phyloP scores from a whole-genome alignment of 805 yeast species.

The Starmerella sp. region DNA sequence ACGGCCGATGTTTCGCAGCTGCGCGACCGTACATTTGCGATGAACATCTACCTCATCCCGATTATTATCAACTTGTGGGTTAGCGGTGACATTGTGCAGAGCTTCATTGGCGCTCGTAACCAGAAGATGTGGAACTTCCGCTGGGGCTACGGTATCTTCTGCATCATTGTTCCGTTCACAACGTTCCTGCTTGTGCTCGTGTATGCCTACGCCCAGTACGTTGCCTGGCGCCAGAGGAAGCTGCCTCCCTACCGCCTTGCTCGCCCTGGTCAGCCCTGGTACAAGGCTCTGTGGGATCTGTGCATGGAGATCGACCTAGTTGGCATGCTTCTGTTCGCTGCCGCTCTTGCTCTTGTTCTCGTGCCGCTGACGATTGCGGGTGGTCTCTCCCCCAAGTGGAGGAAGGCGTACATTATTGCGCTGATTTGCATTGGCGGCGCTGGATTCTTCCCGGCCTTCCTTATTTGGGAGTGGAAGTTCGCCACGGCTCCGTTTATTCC shows the following conservation, averaged over 20 bases:
- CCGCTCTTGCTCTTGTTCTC: slow-evolving; percentile 50
- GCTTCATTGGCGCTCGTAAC: slow-evolving; percentile 4
- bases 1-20: slow-evolving; percentile 56
- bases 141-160: slow-evolving; percentile 76
- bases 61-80: slow-evolving; percentile 71
- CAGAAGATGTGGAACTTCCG: slow-evolving; percentile 35
- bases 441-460: slow-evolving; percentile 41
- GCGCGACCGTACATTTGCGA: slow-evolving; percentile 57
- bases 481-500: slow-evolving; percentile 41
- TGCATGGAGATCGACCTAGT: slow-evolving; percentile 59
- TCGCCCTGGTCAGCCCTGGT: slow-evolving; percentile 27
- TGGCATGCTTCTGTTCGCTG: slow-evolving; percentile 49
- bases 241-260: slow-evolving; percentile 6
- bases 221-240: slow-evolving; percentile 38
- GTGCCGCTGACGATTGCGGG: slow-evolving; percentile 71
- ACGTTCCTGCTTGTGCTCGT: slow-evolving; percentile 46
- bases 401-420: slow-evolving; percentile 48
- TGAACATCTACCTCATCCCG: slow-evolving; percentile 59
- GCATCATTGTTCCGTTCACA: slow-evolving; percentile 57
- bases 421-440: slow-evolving; percentile 55
- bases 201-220: slow-evolving; percentile 43
- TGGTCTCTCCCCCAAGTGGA: slow-evolving; percentile 47
- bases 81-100: slow-evolving; percentile 37
- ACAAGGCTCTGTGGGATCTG: slow-evolving; percentile 16
- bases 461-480: slow-evolving; percentile 43